Evolutionary conservation across 1,284 basidiomycete species (phyloP).

Genomic region (Waitea zeae): DNA sequence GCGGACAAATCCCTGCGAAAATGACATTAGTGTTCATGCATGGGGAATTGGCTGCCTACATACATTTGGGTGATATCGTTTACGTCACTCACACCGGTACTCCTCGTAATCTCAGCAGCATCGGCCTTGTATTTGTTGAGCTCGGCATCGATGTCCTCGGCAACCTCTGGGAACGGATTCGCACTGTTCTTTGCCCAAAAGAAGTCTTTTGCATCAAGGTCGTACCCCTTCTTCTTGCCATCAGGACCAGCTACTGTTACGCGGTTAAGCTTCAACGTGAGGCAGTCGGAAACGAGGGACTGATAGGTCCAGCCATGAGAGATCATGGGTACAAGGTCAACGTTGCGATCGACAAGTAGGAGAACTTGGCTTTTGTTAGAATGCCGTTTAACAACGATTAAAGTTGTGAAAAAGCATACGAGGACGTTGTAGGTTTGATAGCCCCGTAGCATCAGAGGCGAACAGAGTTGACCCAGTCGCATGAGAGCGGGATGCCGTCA

Average conservation of each 20-base stretch:
- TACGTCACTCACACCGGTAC: conserved; percentile 91
- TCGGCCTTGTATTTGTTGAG: conserved; percentile 93
- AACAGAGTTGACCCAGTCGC: conserved; percentile 39
- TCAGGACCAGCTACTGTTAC: conserved; percentile 56
- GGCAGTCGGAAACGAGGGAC: conserved; percentile 92
- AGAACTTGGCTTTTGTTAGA: conserved; percentile 40
- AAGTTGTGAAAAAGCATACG: conserved; percentile 29
- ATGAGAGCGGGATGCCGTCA: conserved; percentile 58
- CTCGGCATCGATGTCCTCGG: conserved; percentile 92
- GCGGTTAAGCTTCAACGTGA: conserved; percentile 93
- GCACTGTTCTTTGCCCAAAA: conserved; percentile 98
- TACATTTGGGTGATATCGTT: conserved; percentile 90
- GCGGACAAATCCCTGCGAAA: conserved; percentile 69
- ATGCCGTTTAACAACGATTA: conserved; percentile 5
- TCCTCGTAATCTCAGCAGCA: conserved; percentile 92
- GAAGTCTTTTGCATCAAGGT: conserved; percentile 96
- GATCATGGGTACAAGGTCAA: conserved; percentile 90
- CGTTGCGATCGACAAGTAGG: conserved; percentile 86
- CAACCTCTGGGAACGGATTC: conserved; percentile 96
- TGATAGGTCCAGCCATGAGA: conserved; percentile 99
- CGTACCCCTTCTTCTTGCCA: conserved; percentile 72
- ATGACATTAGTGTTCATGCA: background rate
- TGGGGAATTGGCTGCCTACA: conserved; percentile 13
- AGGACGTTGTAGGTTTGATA: conserved; percentile 70
- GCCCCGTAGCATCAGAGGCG: conserved; percentile 49